Conservation (phyloP, 1,284 basidiomycete species). For the Porogramme epimiltina region DNA sequence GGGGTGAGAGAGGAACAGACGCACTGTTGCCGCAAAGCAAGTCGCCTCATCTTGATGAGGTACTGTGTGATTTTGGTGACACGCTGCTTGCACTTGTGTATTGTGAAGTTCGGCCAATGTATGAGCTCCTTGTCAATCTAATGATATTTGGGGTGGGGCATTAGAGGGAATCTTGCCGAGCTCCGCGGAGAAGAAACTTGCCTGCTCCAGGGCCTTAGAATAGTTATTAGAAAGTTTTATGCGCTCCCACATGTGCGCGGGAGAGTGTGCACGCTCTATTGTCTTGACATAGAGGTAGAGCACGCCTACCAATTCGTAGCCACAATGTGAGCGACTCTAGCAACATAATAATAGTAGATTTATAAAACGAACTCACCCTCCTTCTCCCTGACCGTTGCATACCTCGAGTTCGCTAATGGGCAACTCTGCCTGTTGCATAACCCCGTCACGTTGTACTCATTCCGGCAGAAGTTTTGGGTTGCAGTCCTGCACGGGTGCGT, state of each 20-base stretch:
- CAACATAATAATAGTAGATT: too few species aligned
- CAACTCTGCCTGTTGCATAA: slow-evolving; percentile 96
- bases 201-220: slow-evolving; percentile 92
- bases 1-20: slow-evolving; percentile 34
- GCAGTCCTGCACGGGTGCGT: slow-evolving; percentile 85
- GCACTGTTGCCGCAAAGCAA: slow-evolving; percentile 88
- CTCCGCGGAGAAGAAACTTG: slow-evolving; percentile 32
- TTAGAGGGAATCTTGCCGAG: too few species aligned
- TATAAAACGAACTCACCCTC: slow-evolving; percentile 62
- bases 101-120: slow-evolving; percentile 97
- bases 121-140: slow-evolving; percentile 94
- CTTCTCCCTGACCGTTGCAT: slow-evolving; percentile 96
- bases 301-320: slow-evolving; percentile 53
- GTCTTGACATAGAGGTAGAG: slow-evolving; percentile 99
- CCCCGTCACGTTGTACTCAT: slow-evolving; percentile 99
- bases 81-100: slow-evolving; percentile 99
- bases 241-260: slow-evolving; percentile 96
- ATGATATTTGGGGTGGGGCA: too few species aligned
- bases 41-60: slow-evolving; percentile 94
- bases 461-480: slow-evolving; percentile 97
- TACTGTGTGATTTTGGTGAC: slow-evolving; percentile 99
- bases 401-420: slow-evolving; percentile 94
- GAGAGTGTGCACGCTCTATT: slow-evolving; percentile 94
- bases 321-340: too few species aligned
- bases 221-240: slow-evolving; percentile 95